A percentile compares a stretch with the other conserved stretches of the same genome.
phyloP scores from a whole-genome alignment of 2,329 filamentous ascomycete genomes.

The Botrytis deweyae region DNA sequence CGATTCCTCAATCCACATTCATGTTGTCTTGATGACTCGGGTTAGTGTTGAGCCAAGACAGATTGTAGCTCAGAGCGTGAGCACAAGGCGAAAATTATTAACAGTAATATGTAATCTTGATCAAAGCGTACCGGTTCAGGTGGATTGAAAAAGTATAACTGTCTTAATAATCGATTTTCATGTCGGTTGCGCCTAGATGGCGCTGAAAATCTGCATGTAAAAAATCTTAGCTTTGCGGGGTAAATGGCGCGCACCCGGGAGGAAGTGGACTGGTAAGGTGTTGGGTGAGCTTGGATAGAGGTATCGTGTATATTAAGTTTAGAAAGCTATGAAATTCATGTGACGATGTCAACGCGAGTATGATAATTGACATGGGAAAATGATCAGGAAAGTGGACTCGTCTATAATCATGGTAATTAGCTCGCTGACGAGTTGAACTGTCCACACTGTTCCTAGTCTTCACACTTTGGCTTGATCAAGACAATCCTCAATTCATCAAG shows the following conservation, averaged over 20 bases:
- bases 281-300: neutral
- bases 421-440: neutral
- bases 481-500: neutral
- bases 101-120: neutral
- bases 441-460: neutral
- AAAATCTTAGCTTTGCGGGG: neutral
- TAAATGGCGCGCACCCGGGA: neutral
- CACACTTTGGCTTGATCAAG: neutral
- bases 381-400: neutral
- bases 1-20: neutral
- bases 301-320: neutral
- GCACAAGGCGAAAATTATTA: neutral
- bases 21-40: neutral
- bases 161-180: neutral
- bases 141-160: neutral
- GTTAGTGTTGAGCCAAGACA: neutral
- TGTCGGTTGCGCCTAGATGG: neutral
- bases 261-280: neutral
- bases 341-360: neutral
- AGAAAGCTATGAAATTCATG: neutral
- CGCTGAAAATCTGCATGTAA: neutral
- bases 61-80: neutral
- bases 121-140: neutral
- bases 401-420: neutral
- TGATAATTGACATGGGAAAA: neutral